Conservation (phyloP, 768 basidiomycete species). For the Mycena haematopus region DNA sequence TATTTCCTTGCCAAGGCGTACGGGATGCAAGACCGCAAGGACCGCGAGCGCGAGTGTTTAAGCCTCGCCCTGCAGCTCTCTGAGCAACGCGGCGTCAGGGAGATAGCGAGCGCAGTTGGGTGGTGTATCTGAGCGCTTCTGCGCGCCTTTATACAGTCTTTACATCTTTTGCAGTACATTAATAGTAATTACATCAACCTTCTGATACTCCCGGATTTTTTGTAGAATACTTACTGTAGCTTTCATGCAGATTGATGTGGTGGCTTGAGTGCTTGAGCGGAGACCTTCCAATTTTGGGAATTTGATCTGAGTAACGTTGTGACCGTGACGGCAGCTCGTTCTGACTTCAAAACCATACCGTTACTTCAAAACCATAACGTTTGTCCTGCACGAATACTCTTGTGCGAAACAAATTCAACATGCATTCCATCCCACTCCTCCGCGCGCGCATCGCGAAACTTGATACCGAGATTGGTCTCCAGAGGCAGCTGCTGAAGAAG, state of each 20-base stretch:
- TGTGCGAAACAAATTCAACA: too few relatives aligned
- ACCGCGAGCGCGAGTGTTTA: slow-evolving; percentile 78
- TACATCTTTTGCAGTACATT: slow-evolving; percentile 14
- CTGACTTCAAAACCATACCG: too few relatives aligned
- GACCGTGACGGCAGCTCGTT: too few relatives aligned
- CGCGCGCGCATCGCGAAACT: not conserved
- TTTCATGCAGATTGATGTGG: not conserved
- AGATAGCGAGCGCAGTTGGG: slow-evolving; percentile 66
- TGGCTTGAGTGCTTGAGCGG: not conserved
- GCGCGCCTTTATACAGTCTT: slow-evolving; percentile 1
- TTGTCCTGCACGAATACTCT: too few relatives aligned
- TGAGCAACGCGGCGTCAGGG: slow-evolving; percentile 68
- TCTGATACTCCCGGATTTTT: not conserved
- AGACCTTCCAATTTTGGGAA: not conserved
- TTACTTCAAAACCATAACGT: too few relatives aligned
- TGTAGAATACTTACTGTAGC: too few relatives aligned
- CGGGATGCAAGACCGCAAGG: slow-evolving; percentile 73
- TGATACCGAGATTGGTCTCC: not conserved
- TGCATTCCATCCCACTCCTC: not conserved
- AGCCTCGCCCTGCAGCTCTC: slow-evolving; percentile 68
- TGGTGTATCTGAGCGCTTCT: slow-evolving; percentile 59
- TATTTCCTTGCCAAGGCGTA: slow-evolving; percentile 87
- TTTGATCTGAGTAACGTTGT: not conserved
- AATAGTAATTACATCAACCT: slow-evolving; percentile 13
- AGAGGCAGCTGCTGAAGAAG: not conserved